Base-by-base conservation (phyloP, 768 basidiomycete species). In the Cyathus striatus region DNA sequence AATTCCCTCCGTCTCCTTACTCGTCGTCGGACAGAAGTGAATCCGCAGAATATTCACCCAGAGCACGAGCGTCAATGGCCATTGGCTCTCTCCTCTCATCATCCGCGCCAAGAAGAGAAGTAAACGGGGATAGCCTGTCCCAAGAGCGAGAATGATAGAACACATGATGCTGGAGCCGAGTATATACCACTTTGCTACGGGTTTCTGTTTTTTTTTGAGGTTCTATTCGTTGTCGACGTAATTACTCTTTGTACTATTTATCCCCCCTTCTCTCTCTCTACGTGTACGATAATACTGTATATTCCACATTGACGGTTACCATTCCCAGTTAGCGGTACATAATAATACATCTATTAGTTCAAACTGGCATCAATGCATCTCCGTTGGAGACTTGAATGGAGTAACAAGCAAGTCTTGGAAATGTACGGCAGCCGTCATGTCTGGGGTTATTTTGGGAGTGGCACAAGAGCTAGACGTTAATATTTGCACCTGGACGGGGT, bases 41-140 rank as follows among this genome's bases (percentile, higher is more conserved):
- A 44, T 81, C 83, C 13, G 77, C 77, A 38, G 80, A 79, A 48
- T 82, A 76, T 52, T 87, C 85, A 1, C 84, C 85, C 34, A 76
- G 81, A 38, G 80, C 84, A 42, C 71, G 81, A 43, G 78, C 77
- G 13, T 81, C 83, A 26, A 90, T 90, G 87, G 80, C 84, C 34
- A 89, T 90, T 51, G 86, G 83, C 21, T 85, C 85, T 1, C 63
- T 90, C 23, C 71, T 88, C 18, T 77, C 81, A 16, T 46, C 67
- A 53, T 52, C 75, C 41, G 30, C 12, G 16, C 56, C 71, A 42
- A 63, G 59, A 48, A 60, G 64, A 55, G 70, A 70, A 33, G 50
- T 57, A 36, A 64, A 62, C 41, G 61, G 60, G 21, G 66, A 69
- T 41, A 56, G 46, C 41, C 44, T 53, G 48, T 50, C 54, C 20